Conservation (phyloP, 2,329 filamentous ascomycete species). For the Talaromyces islandicus region DNA sequence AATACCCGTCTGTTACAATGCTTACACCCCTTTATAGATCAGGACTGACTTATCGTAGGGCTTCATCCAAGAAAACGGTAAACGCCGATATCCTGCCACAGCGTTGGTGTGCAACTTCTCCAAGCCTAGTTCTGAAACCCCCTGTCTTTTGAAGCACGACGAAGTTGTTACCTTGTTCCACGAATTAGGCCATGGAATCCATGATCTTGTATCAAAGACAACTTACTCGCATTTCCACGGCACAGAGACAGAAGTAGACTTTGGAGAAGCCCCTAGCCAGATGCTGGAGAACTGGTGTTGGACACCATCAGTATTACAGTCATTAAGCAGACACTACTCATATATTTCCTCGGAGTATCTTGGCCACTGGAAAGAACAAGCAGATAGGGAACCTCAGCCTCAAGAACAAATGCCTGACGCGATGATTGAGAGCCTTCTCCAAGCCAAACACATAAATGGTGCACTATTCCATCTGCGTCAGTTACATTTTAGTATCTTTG, state of each 20-base stretch:
- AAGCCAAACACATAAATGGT: slow-evolving; percentile 26
- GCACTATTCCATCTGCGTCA: slow-evolving; percentile 29
- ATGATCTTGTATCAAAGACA: slow-evolving; percentile 35
- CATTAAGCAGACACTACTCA: slow-evolving; percentile 16
- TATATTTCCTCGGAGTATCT: no score
- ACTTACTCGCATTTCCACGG: slow-evolving; percentile 29
- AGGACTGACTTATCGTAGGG: background rate
- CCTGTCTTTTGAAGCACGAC: slow-evolving; percentile 1
- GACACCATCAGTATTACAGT: slow-evolving; percentile 19
- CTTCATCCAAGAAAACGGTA: slow-evolving; percentile 10
- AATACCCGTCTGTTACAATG: slow-evolving; percentile 6
- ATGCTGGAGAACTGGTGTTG: slow-evolving; percentile 42
- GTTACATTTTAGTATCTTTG: slow-evolving; percentile 35
- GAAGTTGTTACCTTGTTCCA: slow-evolving; percentile 17
- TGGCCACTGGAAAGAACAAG: no score
- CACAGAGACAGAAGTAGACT: slow-evolving; percentile 27
- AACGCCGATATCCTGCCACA: background rate
- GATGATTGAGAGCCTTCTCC: slow-evolving; percentile 27
- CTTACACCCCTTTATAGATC: no score
- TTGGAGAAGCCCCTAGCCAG: slow-evolving; percentile 37
- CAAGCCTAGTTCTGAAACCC: background rate
- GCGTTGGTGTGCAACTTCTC: background rate
- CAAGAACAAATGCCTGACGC: slow-evolving; percentile 23
- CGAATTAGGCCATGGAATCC: slow-evolving; percentile 39
- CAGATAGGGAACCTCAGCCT: background rate